Conservation (phyloP, 805 yeast genomes). For the Candida quercuum region DNA sequence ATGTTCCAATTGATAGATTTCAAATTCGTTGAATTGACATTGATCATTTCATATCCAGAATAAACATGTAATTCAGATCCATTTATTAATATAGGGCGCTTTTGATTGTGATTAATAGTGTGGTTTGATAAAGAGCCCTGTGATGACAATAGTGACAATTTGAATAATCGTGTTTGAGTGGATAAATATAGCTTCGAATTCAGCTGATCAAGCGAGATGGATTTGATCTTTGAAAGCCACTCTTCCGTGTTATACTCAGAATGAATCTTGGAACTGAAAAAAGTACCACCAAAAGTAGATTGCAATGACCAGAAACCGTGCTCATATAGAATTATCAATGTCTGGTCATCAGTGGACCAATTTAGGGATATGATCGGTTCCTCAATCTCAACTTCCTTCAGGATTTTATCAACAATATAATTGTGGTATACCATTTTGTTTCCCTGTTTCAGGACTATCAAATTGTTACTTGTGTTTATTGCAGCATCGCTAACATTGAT, state of each 20-base stretch:
- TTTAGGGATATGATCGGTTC: slow-evolving; percentile 4
- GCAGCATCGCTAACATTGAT: slow-evolving; percentile 5
- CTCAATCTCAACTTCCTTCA: slow-evolving; percentile 4
- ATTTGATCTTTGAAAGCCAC: not conserved
- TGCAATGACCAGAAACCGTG: slow-evolving; percentile 21
- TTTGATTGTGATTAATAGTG: slow-evolving; percentile 17
- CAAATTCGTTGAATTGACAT: slow-evolving; percentile 5
- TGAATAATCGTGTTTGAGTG: slow-evolving; percentile 3
- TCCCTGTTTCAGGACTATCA: slow-evolving; percentile 4
- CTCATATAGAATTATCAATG: slow-evolving; percentile 10
- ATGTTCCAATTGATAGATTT: slow-evolving; percentile 18
- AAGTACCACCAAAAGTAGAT: slow-evolving; percentile 23
- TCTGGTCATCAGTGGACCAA: slow-evolving; percentile 14
- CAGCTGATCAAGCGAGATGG: not conserved
- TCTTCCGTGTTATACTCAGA: slow-evolving; percentile 2
- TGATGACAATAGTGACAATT: not conserved
- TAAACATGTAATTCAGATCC: slow-evolving; percentile 21
- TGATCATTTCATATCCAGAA: slow-evolving; percentile 21
- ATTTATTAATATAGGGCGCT: slow-evolving; percentile 19
- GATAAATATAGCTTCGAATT: not conserved
- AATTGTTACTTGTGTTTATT: slow-evolving; percentile 4
- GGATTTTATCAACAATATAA: slow-evolving; percentile 1
- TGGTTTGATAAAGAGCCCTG: not conserved
- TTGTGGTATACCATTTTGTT: slow-evolving; percentile 5
- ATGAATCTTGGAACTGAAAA: slow-evolving; percentile 14